These are phyloP conservation scores for Durusdinium trenchii DNA, from an alignment of 73 alveolate genomes.

Conservation along the genomic window DNA sequence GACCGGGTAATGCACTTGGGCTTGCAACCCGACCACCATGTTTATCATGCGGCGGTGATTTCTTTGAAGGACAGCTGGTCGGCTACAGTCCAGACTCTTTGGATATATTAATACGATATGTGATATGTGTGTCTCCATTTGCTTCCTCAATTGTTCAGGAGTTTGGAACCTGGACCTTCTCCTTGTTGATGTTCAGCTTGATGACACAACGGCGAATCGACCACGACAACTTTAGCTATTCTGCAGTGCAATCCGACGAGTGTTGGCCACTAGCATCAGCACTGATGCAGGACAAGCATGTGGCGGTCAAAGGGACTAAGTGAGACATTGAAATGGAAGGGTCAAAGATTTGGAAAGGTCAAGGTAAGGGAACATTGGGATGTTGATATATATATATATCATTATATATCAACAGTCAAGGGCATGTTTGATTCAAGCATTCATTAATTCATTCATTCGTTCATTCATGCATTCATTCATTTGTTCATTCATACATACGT, in stretches of 20 bases:
- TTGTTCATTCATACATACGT: too few relatives aligned
- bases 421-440: too few relatives aligned
- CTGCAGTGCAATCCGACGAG: neutral
- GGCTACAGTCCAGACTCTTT: neutral
- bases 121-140: neutral
- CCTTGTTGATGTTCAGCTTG: neutral
- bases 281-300: too few relatives aligned
- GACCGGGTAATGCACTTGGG: neutral
- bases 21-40: neutral
- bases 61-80: neutral
- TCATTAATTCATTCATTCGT: too few relatives aligned
- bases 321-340: too few relatives aligned
- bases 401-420: neutral
- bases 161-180: neutral
- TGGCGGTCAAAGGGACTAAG: too few relatives aligned
- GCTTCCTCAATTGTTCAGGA: neutral
- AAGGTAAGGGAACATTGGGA: too few relatives aligned
- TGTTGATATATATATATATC: neutral
- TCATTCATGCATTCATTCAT: too few relatives aligned
- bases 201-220: neutral
- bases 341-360: too few relatives aligned
- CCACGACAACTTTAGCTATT: slow-evolving; percentile 8
- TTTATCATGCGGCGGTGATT: neutral
- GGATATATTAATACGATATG: neutral
- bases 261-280: too few relatives aligned